Evolutionary conservation across 306 rosid species (phyloP), one percentile per base, ranked within the genome.

Genomic region (Trifolium repens): DNA sequence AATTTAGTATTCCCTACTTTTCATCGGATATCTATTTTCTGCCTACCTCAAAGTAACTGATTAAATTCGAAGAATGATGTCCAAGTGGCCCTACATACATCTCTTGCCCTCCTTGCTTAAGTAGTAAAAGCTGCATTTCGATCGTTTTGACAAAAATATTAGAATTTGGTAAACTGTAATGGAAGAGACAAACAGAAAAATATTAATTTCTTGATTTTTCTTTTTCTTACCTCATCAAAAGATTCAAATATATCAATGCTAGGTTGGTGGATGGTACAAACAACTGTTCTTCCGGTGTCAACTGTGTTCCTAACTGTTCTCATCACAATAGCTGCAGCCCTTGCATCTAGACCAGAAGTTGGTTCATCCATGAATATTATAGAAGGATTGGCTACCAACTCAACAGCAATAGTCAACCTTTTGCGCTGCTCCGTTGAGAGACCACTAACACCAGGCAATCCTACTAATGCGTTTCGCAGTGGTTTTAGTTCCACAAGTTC

Each of bases 281-380:
- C 91, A 60, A 88, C 91, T 40, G 89, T 88, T 81, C 92, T 85
- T 85, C 92, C 89, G 0, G 92, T 88, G 82, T 88, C 92, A 1
- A 84, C 87, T 4, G 92, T 88, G 86, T 85, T 88, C 85, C 92
- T 83, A 74, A 85, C 89, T 7, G 92, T 72, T 74, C 92, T 79
- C 92, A 85, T 88, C 22, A 88, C 89, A 71, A 88, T 84, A 1
- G 92, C 92, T 12, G 92, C 92, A 54, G 92, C 92, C 66, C 89
- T 81, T 67, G 92, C 92, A 77, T 88, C 92, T 35, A 88, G 54
- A 2, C 92, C 92, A 22, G 92, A 88, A 74, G 92, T 88, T 73
- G 92, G 92, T 52, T 88, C 92, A 78, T 88, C 92, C 92, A 88
- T 88, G 83, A 88, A 88, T 80, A 88, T 86, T 58, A 88, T 84